These are phyloP conservation scores for Tolypocladium capitatum DNA, from an alignment of 2,329 filamentous ascomycete genomes.

Conservation along the genomic window DNA sequence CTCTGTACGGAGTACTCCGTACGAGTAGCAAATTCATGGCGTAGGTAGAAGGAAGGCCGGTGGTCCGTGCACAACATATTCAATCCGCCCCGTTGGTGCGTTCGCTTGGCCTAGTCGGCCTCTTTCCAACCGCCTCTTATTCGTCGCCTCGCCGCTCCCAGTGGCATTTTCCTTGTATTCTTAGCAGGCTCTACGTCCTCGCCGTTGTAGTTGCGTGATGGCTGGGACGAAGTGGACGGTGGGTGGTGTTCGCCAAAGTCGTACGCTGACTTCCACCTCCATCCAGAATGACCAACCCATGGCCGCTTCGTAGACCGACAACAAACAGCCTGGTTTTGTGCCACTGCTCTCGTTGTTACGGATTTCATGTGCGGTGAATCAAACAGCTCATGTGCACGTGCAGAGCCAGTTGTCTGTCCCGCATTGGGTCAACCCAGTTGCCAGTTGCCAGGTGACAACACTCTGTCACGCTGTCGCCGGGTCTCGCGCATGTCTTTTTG, in stretches of 20 bases:
- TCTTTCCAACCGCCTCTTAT: not conserved
- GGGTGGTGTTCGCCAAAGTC: not conserved
- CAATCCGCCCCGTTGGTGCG: not conserved
- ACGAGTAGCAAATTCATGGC: no score
- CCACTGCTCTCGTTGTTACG: not conserved
- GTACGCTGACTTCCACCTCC: not conserved
- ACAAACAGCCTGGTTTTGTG: no score
- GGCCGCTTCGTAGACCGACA: no score
- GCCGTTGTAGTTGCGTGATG: not conserved
- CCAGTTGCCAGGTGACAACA: not conserved
- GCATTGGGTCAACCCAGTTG: not conserved
- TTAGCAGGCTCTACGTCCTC: not conserved
- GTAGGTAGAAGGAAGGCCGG: not conserved
- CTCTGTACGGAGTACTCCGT: no score
- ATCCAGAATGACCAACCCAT: no score
- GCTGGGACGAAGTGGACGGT: not conserved
- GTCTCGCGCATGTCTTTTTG: not conserved
- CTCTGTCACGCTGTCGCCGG: not conserved
- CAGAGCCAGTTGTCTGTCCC: not conserved
- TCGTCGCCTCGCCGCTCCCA: not conserved
- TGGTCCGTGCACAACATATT: not conserved
- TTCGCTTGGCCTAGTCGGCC: not conserved
- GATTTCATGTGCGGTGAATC: not conserved
- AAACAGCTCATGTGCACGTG: not conserved
- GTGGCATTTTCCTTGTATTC: no score